phyloP scores from a whole-genome alignment of 192 early-diverging fungal genomes.

The Backusella australiensis region DNA sequence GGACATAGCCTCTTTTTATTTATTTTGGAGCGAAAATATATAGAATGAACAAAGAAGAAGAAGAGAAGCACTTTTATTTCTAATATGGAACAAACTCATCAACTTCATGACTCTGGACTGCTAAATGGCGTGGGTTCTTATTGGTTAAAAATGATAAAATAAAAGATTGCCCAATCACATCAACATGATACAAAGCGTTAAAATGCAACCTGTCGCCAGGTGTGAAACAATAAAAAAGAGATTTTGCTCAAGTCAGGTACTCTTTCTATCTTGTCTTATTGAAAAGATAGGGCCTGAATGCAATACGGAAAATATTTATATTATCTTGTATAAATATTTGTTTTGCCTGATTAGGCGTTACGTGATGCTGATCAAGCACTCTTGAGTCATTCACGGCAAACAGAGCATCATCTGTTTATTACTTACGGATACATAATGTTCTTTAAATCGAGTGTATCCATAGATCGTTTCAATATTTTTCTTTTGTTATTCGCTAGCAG shows the following conservation, averaged over 20 bases:
- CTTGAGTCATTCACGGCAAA: not conserved
- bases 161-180: not conserved
- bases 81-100: not conserved
- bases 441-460: too few species aligned
- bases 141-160: constrained; percentile 15
- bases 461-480: not conserved
- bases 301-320: too few species aligned
- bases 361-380: not conserved
- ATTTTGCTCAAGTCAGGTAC: too few species aligned
- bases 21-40: not conserved
- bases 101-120: not conserved
- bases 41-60: not conserved
- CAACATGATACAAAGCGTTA: not conserved
- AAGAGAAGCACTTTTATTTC: not conserved
- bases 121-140: not conserved
- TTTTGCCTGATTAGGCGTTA: not conserved
- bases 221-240: not conserved
- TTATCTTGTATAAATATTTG: not conserved
- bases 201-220: not conserved
- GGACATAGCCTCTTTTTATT: not conserved
- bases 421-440: not conserved
- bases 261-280: too few species aligned
- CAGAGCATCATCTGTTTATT: not conserved
- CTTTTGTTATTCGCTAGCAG: not conserved
- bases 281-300: too few species aligned